Percentiles rank a stretch among this genome's conserved stretches.
Conservation (phyloP, 371 early-diverging fungal species). For the Blakeslea trispora region DNA sequence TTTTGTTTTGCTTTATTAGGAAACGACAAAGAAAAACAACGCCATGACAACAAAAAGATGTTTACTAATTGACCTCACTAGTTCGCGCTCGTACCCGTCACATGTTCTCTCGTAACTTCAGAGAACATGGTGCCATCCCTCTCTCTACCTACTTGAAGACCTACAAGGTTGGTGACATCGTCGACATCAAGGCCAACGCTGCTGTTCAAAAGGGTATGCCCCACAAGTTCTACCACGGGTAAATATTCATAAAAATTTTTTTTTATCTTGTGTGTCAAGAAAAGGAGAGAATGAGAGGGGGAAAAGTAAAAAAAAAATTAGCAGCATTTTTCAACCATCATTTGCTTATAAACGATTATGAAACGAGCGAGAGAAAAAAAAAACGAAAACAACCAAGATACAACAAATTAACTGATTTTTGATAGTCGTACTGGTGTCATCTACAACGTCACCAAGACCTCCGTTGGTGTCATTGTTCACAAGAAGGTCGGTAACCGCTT, state of each 20-base stretch:
- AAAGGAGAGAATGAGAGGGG: too few species aligned
- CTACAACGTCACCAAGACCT: constrained; percentile 98
- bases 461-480: constrained; percentile 98
- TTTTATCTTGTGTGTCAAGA: background rate
- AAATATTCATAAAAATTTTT: constrained; percentile 24
- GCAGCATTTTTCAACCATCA: too few species aligned
- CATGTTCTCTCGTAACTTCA: constrained; percentile 97
- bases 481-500: constrained; percentile 98
- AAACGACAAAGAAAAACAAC: constrained; percentile 1
- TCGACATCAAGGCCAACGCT: constrained; percentile 93
- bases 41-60: background rate
- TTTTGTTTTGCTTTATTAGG: background rate
- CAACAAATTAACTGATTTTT: background rate
- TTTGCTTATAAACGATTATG: too few species aligned
- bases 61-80: constrained; percentile 1
- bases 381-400: too few species aligned
- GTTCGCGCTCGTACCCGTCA: constrained; percentile 98
- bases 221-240: constrained; percentile 99
- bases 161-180: constrained; percentile 99
- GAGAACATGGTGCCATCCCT: constrained; percentile 90
- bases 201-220: constrained; percentile 99
- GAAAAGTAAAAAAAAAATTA: background rate
- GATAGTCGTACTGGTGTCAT: constrained; percentile 95
- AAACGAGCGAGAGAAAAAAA: background rate
- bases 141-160: constrained; percentile 96